Evolutionary conservation across 2,329 filamentous ascomycete species (phyloP).

Genomic region (Dichotomopilus funicola): DNA sequence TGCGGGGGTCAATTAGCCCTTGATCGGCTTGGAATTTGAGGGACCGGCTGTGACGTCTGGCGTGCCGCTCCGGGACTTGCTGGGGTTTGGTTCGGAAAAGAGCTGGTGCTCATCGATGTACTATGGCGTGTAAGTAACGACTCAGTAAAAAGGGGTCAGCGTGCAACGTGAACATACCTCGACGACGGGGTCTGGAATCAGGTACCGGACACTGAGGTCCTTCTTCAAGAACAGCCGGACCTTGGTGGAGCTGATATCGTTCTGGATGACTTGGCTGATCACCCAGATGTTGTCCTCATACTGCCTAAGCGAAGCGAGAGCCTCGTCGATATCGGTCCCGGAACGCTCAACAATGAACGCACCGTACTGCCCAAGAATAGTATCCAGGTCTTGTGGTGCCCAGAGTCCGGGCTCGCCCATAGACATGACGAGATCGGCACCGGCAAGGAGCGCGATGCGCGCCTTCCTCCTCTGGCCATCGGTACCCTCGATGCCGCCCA

Average conservation of each 20-base stretch:
- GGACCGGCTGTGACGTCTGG: constrained; percentile 3
- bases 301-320: constrained; percentile 69
- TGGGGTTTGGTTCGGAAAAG: constrained; percentile 45
- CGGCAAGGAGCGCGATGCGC: constrained; percentile 70
- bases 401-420: constrained; percentile 65
- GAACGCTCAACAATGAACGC: constrained; percentile 82
- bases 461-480: constrained; percentile 62
- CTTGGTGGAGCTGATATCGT: constrained; percentile 75
- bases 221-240: constrained; percentile 74
- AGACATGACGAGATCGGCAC: constrained; percentile 51
- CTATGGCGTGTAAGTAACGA: constrained; percentile 40
- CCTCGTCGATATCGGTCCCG: constrained; percentile 83
- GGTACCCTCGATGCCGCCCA: constrained; percentile 64
- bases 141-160: not conserved
- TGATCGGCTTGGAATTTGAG: constrained; percentile 9
- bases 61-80: constrained; percentile 9
- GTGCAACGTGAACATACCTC: constrained; percentile 18
- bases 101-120: constrained; percentile 64
- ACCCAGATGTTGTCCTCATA: constrained; percentile 85
- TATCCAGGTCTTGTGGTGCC: constrained; percentile 76
- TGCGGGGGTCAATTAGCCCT: constrained; percentile 6
- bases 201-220: constrained; percentile 64
- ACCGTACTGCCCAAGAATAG: constrained; percentile 78
- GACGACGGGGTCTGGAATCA: constrained; percentile 60
- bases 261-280: constrained; percentile 81